Base-by-base conservation (phyloP, 2,329 filamentous ascomycete species). In the Penicillium sp. region DNA sequence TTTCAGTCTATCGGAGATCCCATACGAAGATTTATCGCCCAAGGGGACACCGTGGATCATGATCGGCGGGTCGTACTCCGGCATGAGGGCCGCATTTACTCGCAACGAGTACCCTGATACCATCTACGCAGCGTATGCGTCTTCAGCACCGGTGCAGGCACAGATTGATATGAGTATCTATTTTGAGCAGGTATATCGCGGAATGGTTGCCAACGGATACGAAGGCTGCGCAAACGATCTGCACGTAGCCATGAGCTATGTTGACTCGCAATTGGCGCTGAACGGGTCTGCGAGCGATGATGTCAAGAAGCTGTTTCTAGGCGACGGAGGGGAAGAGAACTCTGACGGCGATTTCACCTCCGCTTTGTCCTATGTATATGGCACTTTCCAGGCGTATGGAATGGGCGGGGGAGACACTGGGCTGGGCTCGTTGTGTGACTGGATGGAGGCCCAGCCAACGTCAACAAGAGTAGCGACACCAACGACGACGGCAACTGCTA, bases 151-250 rank as follows among this genome's bases (percentile, higher is more conserved):
- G 0, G 74, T 80, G 0, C 67, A 83, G 61, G 78, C 79, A 2
- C 68, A 66, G 5, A 62, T 77, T n/a, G 72, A 81, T 57, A 79
- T 81, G 74, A 74, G 73, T n/a, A 66, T 73, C 21, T 82, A 81
- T 62, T 81, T 72, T 52, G 78, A 81, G 21, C 76, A 79, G 38
- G 65, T 82, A 2, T 77, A 77, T 61, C 72, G 70, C 11, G 78
- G 77, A 3, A 71, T 82, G 68, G 70, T 74, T 4, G 72, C 70
- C 5, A 80, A 81, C 56, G 81, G 80, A 57, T 72, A 75, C 35
- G 68, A 68, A 3, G 81, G 81, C 63, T 83, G 81, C 65, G 74
- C 77, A 12, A 68, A 70, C 12, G 79, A 82, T 57, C 71, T 81
- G 50, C 71, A 78, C 16, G 76, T 77, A 5, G 78, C 77, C 3